Conservation (phyloP, 2,329 filamentous ascomycete species). For the Beauveria australis region DNA sequence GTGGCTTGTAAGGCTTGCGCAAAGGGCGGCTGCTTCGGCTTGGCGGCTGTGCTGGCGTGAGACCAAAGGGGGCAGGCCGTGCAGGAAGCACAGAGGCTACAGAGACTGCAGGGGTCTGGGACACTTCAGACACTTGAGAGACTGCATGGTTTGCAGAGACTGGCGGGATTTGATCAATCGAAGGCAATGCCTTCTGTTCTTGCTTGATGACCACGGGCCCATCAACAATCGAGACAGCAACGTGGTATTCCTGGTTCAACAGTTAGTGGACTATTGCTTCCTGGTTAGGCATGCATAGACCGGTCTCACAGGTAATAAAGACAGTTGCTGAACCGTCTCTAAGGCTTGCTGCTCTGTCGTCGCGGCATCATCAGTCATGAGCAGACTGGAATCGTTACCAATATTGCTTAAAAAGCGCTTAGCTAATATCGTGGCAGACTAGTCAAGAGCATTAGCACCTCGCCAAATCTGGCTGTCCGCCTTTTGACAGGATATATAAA, state of each 20-base stretch:
- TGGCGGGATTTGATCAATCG: neutral
- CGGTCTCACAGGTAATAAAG: neutral
- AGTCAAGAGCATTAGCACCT: conserved; percentile 11
- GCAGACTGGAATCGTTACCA: neutral
- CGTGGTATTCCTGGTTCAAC: neutral
- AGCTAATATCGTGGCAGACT: conserved; percentile 11
- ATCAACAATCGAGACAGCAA: neutral
- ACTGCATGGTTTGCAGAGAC: neutral
- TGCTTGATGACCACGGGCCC: neutral
- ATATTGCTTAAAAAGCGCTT: neutral
- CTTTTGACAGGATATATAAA: too few relatives aligned
- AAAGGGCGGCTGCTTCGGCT: neutral
- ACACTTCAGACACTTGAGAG: neutral
- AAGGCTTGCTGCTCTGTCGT: neutral
- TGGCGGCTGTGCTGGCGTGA: neutral
- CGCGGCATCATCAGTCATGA: neutral
- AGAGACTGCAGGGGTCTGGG: neutral
- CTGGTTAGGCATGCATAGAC: neutral
- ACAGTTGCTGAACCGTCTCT: neutral
- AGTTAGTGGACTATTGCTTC: neutral
- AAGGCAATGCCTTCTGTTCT: neutral
- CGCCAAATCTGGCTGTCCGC: too few relatives aligned
- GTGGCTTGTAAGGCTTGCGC: neutral
- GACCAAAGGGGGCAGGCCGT: neutral
- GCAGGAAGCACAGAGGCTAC: neutral